Conservation (phyloP, 106 monocot genomes). For the Posidonia australis region DNA sequence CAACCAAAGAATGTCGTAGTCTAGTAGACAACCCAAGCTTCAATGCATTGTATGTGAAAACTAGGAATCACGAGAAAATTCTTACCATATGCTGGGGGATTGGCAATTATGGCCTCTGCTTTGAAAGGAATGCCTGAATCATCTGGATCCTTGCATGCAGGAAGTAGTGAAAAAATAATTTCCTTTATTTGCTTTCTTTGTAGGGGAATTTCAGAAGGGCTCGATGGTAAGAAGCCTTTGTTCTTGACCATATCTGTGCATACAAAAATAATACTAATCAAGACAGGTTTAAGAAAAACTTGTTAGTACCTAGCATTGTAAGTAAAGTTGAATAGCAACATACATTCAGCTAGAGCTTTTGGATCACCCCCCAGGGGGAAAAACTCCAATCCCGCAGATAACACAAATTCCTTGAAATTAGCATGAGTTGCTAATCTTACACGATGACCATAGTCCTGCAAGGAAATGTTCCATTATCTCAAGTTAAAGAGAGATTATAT, state of each 20-base stretch:
- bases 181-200: conserved; percentile 89
- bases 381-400: conserved; percentile 89
- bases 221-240: conserved; percentile 90
- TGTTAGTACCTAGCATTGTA: background rate
- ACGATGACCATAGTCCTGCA: conserved; percentile 89
- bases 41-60: background rate
- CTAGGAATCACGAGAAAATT: background rate
- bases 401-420: conserved; percentile 93
- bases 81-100: conserved; percentile 94
- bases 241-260: conserved; percentile 93
- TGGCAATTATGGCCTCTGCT: conserved; percentile 92
- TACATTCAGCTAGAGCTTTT: conserved; percentile 88
- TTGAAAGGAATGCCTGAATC: conserved; percentile 82
- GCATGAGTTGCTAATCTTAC: conserved; percentile 94
- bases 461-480: conserved; percentile 12
- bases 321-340: conserved; percentile 6
- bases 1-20: no score
- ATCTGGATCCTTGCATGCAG: conserved; percentile 90
- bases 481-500: background rate
- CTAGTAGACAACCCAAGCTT: background rate
- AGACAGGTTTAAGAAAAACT: background rate
- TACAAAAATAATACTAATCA: background rate
- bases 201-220: conserved; percentile 76
- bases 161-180: conserved; percentile 83
- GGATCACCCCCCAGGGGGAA: conserved; percentile 94